Evolutionary conservation across 768 basidiomycete genomes (phyloP).

Genomic region (Atractiella rhizophila): DNA sequence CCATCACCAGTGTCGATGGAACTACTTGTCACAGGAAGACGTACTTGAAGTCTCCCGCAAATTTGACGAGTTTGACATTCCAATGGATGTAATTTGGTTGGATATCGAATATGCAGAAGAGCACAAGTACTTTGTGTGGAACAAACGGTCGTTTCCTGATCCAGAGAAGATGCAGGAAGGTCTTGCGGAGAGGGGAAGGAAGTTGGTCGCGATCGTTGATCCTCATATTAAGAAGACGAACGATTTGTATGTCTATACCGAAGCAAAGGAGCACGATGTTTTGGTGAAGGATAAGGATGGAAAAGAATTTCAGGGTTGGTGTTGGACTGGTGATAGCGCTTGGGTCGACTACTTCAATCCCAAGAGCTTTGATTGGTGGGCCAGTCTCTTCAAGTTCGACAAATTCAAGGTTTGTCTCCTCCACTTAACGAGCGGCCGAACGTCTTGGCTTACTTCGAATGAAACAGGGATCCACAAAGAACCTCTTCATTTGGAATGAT

Average conservation of each 20-base stretch:
- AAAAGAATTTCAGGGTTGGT: constrained; percentile 87
- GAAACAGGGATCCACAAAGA: constrained; percentile 42
- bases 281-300: constrained; percentile 61
- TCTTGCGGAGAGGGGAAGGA: constrained; percentile 50
- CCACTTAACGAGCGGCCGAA: constrained; percentile 32
- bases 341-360: constrained; percentile 98
- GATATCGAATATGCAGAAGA: constrained; percentile 88
- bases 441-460: constrained; percentile 69
- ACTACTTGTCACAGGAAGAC: constrained; percentile 76
- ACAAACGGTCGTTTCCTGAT: constrained; percentile 71
- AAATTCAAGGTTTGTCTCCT: constrained; percentile 24
- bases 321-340: constrained; percentile 85
- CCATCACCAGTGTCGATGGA: constrained; percentile 97
- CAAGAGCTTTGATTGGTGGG: constrained; percentile 52
- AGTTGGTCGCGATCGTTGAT: constrained; percentile 97
- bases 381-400: constrained; percentile 42
- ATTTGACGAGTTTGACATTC: constrained; percentile 85
- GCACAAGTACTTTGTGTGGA: constrained; percentile 95
- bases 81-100: constrained; percentile 88
- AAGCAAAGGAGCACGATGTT: constrained; percentile 54
- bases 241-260: constrained; percentile 56
- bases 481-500: constrained; percentile 91
- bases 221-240: constrained; percentile 73
- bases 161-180: constrained; percentile 80
- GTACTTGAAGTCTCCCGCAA: constrained; percentile 54